Evolutionary conservation across 441 rosid species (phyloP), one percentile per base, ranked within the genome.

Genomic region (Aleurites moluccanus): DNA sequence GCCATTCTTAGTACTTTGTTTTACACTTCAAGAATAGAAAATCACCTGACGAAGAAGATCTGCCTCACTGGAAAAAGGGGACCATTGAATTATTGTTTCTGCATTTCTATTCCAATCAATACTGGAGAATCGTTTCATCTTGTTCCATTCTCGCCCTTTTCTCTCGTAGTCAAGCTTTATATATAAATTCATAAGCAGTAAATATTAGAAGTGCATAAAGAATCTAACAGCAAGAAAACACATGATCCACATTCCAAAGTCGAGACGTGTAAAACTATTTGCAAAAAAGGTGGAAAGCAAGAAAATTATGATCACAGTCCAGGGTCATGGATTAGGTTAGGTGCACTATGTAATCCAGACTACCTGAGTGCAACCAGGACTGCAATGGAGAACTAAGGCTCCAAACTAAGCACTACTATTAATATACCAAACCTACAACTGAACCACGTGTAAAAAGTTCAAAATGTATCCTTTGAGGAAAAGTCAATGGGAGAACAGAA

Each of bases 11-110:
- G 35, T 11, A 10, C 62, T 27, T 47, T 68, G 25, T 3, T 64
- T 73, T 61, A 64, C 8, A 33, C 18, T 15, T 21, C 25, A 56
- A 62, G 40, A 21, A 28, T 10, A 65, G 52, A 57, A 55, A 77
- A 77, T 79, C 80, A 96, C 99, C 98, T 95, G 97, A 40, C 78
- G 81, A 62, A 90, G 91, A 70, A 95, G 90, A 64, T 95, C 99
- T 3, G 79, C 80, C 85, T 93, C 93, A 75, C 84, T 80, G 18
- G 89, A 79, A 76, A 85, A 95, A 1, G 98, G 97, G 64, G 97
- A 91, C 99, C 99, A 95, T 25, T 85, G 86, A 68, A 83, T 80
- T 40, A 93, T 73, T 1, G 96, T 90, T 76, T 93, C 94, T 60
- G 86, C 78, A 79, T 89, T 96, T 83, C 67, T 88, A 52, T 78